Conservation (phyloP, 176 grass and related monocot genomes). For the barley (Hordeum vulgare) region DNA sequence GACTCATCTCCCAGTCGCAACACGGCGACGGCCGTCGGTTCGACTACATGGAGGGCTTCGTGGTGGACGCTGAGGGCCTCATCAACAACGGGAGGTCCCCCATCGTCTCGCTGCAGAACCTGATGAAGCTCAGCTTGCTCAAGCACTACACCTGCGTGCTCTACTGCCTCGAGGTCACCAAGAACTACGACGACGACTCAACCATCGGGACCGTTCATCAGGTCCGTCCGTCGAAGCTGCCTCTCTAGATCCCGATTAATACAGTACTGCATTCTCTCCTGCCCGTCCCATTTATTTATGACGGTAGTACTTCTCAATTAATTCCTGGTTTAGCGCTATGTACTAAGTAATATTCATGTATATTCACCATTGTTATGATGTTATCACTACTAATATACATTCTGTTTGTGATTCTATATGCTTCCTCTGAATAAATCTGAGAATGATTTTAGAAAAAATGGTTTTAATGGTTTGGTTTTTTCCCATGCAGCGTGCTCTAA, state of each 20-base stretch:
- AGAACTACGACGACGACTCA: conserved; percentile 77
- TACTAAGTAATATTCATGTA: no score
- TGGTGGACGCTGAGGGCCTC: conserved; percentile 79
- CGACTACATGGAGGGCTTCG: conserved; percentile 93
- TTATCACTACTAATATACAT: no score
- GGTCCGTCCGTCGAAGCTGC: conserved; percentile 21
- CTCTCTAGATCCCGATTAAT: not conserved
- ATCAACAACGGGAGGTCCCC: conserved; percentile 99
- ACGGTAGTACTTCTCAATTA: not conserved
- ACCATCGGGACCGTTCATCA: conserved; percentile 54
- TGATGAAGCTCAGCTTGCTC: conserved; percentile 76
- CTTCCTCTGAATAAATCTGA: no score
- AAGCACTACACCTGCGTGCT: conserved; percentile 50
- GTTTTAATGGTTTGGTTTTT: no score
- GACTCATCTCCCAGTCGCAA: conserved; percentile 41
- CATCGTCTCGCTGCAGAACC: conserved; percentile 93
- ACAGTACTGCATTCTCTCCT: not conserved
- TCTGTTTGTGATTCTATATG: no score
- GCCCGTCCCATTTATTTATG: conserved; percentile 11
- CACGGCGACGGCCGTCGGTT: conserved; percentile 41
- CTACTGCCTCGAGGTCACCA: conserved; percentile 92
- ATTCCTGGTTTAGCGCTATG: not conserved
- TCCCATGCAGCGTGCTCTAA: no score
- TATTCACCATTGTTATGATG: no score
- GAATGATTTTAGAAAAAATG: no score